Evolutionary conservation across 371 early-diverging fungal species (phyloP).

Genomic region (Umbelopsis sp.): DNA sequence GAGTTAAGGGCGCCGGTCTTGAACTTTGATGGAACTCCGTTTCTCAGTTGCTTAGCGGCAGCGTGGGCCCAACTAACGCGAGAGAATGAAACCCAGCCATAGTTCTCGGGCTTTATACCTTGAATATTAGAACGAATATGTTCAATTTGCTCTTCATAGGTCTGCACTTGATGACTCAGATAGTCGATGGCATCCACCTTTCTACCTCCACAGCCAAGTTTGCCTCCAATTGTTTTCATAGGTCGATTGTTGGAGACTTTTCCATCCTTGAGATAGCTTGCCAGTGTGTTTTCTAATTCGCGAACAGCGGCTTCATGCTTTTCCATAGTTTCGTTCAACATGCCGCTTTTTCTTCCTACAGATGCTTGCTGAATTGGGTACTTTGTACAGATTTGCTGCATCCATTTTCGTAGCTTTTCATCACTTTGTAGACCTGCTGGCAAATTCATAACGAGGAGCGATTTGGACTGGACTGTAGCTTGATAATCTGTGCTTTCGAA

Average conservation of each 20-base stretch:
- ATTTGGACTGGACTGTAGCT: slow-evolving; percentile 62
- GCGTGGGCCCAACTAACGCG: slow-evolving; percentile 66
- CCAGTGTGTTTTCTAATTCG: slow-evolving; percentile 67
- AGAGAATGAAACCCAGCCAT: slow-evolving; percentile 77
- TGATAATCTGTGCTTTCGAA: slow-evolving; percentile 68
- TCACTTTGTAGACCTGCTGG: slow-evolving; percentile 65
- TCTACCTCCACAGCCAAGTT: slow-evolving; percentile 54
- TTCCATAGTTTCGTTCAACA: slow-evolving; percentile 69
- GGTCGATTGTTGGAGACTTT: slow-evolving; percentile 56
- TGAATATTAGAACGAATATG: slow-evolving; percentile 49
- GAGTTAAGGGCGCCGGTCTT: slow-evolving; percentile 21
- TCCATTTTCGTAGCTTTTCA: slow-evolving; percentile 54
- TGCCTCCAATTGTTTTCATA: slow-evolving; percentile 43
- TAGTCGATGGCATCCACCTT: slow-evolving; percentile 81
- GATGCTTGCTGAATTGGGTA: slow-evolving; percentile 62
- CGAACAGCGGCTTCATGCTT: slow-evolving; percentile 71
- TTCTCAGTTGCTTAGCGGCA: slow-evolving; percentile 45
- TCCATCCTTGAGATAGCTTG: slow-evolving; percentile 61
- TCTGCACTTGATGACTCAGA: slow-evolving; percentile 66
- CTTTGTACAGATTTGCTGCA: slow-evolving; percentile 46
- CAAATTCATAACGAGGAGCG: slow-evolving; percentile 73
- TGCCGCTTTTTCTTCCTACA: slow-evolving; percentile 71
- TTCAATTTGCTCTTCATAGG: slow-evolving; percentile 66
- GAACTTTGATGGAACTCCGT: slow-evolving; percentile 21
- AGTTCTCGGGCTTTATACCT: slow-evolving; percentile 62